Conservation (phyloP, 2,329 filamentous ascomycete genomes). For the Byssoonygena ceratinophila region DNA sequence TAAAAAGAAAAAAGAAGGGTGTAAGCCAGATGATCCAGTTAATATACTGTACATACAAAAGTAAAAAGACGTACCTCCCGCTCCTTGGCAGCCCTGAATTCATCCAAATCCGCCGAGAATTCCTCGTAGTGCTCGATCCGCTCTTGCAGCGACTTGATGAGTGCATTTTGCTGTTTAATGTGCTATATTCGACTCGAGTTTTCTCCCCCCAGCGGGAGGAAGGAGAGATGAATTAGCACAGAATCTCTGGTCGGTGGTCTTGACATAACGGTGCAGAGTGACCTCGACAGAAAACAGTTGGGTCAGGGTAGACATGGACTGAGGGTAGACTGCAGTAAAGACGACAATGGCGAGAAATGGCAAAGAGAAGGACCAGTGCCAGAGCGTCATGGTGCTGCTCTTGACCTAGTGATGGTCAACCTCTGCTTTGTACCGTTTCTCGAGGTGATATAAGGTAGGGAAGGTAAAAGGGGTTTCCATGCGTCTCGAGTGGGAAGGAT, state of each 20-base stretch:
- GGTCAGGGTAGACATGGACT: constrained; percentile 9
- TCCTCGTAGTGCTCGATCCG: constrained; percentile 34
- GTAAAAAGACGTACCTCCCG: constrained; percentile 28
- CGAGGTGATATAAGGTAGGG: neutral
- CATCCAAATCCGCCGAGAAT: constrained; percentile 28
- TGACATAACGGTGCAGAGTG: constrained; percentile 12
- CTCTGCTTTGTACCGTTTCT: constrained; percentile 8
- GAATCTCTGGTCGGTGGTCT: constrained; percentile 9
- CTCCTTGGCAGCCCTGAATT: constrained; percentile 31
- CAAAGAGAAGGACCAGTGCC: constrained; percentile 18
- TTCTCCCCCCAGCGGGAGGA: neutral
- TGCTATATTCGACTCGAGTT: constrained; percentile 23
- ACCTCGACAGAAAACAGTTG: constrained; percentile 15
- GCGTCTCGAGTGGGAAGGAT: too few species aligned
- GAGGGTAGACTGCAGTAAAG: constrained; percentile 16
- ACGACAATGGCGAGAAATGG: constrained; percentile 13
- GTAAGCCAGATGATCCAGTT: too few species aligned
- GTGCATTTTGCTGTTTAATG: constrained; percentile 35
- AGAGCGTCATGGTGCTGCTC: constrained; percentile 16
- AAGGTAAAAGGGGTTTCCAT: neutral
- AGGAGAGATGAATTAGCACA: constrained; percentile 15
- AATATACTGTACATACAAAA: too few species aligned
- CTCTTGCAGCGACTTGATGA: constrained; percentile 35
- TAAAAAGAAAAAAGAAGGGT: constrained; percentile 18
- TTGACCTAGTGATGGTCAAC: constrained; percentile 19